These are phyloP conservation scores for Perilla frutescens DNA, from an alignment of 257 asterid species.

Conservation along the genomic window DNA sequence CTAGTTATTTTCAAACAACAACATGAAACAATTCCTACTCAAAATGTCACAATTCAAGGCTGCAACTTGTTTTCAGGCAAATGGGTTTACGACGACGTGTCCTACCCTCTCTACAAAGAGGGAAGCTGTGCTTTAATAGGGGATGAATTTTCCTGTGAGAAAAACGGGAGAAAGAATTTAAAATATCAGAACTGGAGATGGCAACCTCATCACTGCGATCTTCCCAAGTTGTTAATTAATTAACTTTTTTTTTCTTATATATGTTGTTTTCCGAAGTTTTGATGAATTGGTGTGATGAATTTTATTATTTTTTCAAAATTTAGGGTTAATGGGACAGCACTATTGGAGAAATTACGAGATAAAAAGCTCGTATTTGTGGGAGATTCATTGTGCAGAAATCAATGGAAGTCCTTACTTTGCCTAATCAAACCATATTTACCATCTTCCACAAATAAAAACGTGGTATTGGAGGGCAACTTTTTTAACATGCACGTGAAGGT, in stretches of 20 bases:
- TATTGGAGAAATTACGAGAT: slow-evolving; percentile 64
- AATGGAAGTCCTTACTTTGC: slow-evolving; percentile 72
- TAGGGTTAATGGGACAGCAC: slow-evolving; percentile 45
- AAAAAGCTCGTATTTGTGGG: slow-evolving; percentile 68
- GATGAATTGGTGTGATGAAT: no score
- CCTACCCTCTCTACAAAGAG: slow-evolving; percentile 49
- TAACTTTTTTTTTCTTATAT: no score
- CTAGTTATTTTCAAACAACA: neutral
- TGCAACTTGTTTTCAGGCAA: slow-evolving; percentile 48
- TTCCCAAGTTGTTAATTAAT: slow-evolving; percentile 45
- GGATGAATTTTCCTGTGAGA: slow-evolving; percentile 43
- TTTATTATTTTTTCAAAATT: neutral
- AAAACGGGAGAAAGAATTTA: slow-evolving; percentile 47
- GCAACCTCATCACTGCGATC: slow-evolving; percentile 61
- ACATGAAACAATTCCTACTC: neutral
- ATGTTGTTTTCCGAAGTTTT: neutral
- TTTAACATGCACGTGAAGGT: slow-evolving; percentile 50
- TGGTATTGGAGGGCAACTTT: slow-evolving; percentile 44
- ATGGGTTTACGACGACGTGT: slow-evolving; percentile 45
- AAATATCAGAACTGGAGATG: slow-evolving; percentile 54
- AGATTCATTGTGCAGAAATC: slow-evolving; percentile 68
- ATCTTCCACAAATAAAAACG: slow-evolving; percentile 36
- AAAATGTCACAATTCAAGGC: neutral
- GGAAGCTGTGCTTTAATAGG: slow-evolving; percentile 44
- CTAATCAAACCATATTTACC: slow-evolving; percentile 52